Evolutionary conservation across 2,329 filamentous ascomycete genomes (phyloP).

Genomic region (Alternaria gansuensis): DNA sequence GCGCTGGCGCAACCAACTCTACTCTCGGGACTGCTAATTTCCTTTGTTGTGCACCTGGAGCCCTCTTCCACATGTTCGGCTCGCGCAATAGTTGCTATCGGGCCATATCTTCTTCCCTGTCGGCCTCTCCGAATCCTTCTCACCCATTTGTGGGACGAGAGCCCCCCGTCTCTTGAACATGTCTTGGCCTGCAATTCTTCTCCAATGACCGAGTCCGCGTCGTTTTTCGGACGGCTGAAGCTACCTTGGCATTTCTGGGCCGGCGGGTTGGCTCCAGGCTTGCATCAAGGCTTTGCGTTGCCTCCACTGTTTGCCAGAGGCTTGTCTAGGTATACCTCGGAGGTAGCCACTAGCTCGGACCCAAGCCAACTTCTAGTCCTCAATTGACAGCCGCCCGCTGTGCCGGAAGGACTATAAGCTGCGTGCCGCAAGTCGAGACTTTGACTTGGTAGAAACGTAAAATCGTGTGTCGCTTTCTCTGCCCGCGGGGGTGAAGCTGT

Average conservation of each 20-base stretch:
- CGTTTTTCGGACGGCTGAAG: conserved; percentile 21
- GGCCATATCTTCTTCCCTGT: conserved; percentile 20
- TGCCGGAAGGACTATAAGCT: conserved; percentile 1
- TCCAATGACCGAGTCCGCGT: conserved; percentile 37
- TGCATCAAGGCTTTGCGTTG: conserved; percentile 21
- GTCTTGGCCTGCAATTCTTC: conserved; percentile 38
- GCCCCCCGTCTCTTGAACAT: conserved; percentile 36
- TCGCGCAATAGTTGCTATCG: conserved; percentile 8
- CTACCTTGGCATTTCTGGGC: conserved; percentile 45
- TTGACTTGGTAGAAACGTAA: conserved; percentile 20
- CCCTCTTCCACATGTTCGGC: conserved; percentile 3
- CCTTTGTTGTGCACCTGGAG: background rate
- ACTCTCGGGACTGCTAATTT: background rate
- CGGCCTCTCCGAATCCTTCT: conserved; percentile 35
- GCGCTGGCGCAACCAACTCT: background rate
- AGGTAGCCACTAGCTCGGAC: conserved; percentile 18
- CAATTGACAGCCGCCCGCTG: background rate
- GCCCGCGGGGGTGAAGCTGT: conserved; percentile 3
- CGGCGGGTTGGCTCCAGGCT: conserved; percentile 34
- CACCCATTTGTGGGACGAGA: conserved; percentile 14
- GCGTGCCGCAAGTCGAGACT: conserved; percentile 10
- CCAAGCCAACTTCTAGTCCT: conserved; percentile 4
- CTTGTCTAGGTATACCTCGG: conserved; percentile 35
- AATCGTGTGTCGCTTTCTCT: conserved; percentile 14
- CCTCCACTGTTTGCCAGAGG: conserved; percentile 35